Percentiles rank a stretch among this genome's conserved stretches.
Conservation (phyloP, 2,329 filamentous ascomycete genomes). For the Eutypa lata region DNA sequence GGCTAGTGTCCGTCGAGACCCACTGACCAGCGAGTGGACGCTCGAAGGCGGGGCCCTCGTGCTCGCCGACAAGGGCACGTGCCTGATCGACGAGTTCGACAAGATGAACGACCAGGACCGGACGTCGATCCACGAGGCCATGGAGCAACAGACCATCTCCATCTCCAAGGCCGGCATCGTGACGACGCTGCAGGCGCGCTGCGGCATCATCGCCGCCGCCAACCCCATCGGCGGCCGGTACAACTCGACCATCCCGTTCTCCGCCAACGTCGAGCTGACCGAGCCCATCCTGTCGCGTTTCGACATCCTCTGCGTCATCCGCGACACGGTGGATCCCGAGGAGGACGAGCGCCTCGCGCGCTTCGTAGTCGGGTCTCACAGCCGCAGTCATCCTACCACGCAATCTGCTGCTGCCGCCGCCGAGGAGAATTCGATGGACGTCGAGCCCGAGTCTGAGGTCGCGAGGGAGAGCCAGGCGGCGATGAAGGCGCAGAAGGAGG, state of each 20-base stretch:
- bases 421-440: constrained; percentile 60
- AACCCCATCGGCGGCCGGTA: constrained; percentile 96
- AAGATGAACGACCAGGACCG: constrained; percentile 99
- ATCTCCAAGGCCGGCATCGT: constrained; percentile 99
- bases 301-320: constrained; percentile 92
- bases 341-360: constrained; percentile 92
- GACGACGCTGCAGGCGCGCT: constrained; percentile 91
- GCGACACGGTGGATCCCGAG: constrained; percentile 86
- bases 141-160: constrained; percentile 99
- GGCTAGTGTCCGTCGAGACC: constrained; percentile 91
- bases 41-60: constrained; percentile 94
- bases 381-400: constrained; percentile 70
- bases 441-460: constrained; percentile 53
- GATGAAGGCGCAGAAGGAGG: constrained; percentile 44
- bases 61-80: constrained; percentile 90
- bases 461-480: constrained; percentile 25
- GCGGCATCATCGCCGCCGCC: constrained; percentile 92
- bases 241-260: constrained; percentile 94
- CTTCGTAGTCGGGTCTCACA: constrained; percentile 93
- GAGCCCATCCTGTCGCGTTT: constrained; percentile 98
- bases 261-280: constrained; percentile 92
- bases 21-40: constrained; percentile 95
- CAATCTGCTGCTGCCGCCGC: constrained; percentile 45
- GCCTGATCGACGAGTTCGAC: constrained; percentile 97
- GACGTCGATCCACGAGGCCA: constrained; percentile 97